Base-by-base conservation (phyloP, 768 basidiomycete genomes). In the Pleurotus eryngii region DNA sequence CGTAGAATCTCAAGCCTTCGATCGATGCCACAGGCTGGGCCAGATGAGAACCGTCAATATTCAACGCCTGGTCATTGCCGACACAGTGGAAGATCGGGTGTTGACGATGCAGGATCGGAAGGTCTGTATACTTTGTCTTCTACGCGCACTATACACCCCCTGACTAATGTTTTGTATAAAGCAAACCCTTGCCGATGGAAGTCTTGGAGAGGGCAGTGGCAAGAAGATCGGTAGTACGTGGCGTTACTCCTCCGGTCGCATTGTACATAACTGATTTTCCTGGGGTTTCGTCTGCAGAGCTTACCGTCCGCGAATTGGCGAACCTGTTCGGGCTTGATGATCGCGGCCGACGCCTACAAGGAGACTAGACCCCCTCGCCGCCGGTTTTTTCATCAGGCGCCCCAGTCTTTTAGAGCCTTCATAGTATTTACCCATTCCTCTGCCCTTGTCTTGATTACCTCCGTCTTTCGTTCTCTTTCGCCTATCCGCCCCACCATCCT, bases 51-150 rank as follows among this genome's bases (percentile, higher is more conserved):
- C 74, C 0, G 86, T 86, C 11, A 60, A 71, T 18, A 80, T 86
- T 11, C 72, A 83, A 40, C 79, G 84, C 8, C 73, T 86, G 5
- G 84, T 86, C 27, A 83, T 86, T 39, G 65, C 69, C 2, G 73
- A 83, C 59, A 85, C 83, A 0, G 82, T 87, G 30, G 89, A 90
- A 64, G 83, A 89, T 63, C 76, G 89, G n/a, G 83, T 92, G 30
- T 73, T 88, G 24, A 74, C 73, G 0, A 70, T 90, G 59, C 87
- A 89, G 61, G 77, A 81, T 42, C 74, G 82, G 56, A 87, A 87
- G 75, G 79, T 78, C 57, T 17, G 67, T 57, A 53, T n/a, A 18
- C n/a, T 57, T 11, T 37, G 26, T 37, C n/a, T 20, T 7, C 38
- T 46, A 22, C 24, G 24, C 14, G 18, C 11, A 43, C 5, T 55